These are phyloP conservation scores for Schwanniomyces occidentalis DNA, from an alignment of 805 yeast genomes.

Conservation along the genomic window DNA sequence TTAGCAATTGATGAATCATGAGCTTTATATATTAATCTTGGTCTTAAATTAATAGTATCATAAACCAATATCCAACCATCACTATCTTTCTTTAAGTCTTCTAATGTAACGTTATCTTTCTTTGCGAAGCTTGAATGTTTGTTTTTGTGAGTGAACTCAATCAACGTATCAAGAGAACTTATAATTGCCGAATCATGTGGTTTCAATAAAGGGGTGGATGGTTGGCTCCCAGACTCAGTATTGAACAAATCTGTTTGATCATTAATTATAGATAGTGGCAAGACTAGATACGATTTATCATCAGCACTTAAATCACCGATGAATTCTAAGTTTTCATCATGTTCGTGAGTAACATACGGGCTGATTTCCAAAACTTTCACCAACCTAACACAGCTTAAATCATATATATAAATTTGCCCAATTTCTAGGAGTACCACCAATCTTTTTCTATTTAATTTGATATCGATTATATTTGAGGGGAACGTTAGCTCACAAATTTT, in stretches of 20 bases:
- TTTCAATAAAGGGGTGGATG: slow-evolving; percentile 8
- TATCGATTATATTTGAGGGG: slow-evolving; percentile 70
- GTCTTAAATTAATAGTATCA: slow-evolving; percentile 35
- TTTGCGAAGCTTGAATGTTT: slow-evolving; percentile 10
- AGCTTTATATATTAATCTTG: slow-evolving; percentile 38
- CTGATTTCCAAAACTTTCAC: slow-evolving; percentile 43
- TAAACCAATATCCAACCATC: slow-evolving; percentile 43
- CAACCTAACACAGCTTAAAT: slow-evolving; percentile 84
- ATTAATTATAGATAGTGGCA: slow-evolving; percentile 31
- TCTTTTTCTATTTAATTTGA: slow-evolving; percentile 79
- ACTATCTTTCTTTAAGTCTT: slow-evolving; percentile 24
- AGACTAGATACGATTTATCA: slow-evolving; percentile 33
- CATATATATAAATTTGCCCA: slow-evolving; percentile 86
- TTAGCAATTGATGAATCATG: slow-evolving; percentile 38
- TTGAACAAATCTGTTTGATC: slow-evolving; percentile 35
- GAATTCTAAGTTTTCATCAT: slow-evolving; percentile 14
- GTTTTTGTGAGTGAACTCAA: slow-evolving; percentile 28
- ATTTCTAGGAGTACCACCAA: slow-evolving; percentile 69
- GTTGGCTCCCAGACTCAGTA: slow-evolving; percentile 9
- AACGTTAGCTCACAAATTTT: slow-evolving; percentile 86
- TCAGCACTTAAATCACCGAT: slow-evolving; percentile 39
- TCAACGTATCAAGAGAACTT: slow-evolving; percentile 16
- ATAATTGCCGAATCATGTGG: slow-evolving; percentile 20
- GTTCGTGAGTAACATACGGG: slow-evolving; percentile 5
- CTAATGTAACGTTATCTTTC: slow-evolving; percentile 20